Evolutionary conservation across 1,139 yeast species (phyloP), one percentile per base, ranked within the genome.

Genomic region (Hyphopichia burtonii): DNA sequence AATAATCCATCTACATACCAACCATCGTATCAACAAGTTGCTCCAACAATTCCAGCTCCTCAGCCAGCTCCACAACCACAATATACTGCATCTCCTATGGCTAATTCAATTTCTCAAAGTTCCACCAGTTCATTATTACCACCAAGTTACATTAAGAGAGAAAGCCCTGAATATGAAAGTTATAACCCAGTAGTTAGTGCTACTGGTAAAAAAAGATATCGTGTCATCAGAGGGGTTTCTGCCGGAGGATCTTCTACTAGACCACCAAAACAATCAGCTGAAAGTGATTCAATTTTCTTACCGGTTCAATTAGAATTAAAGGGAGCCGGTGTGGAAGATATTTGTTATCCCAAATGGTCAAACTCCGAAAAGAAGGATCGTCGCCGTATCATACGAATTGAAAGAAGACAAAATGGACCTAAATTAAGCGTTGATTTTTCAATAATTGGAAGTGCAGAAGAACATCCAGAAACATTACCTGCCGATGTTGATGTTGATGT

Each of bases 221-320:
- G 76, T 34, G 74, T 80, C 2, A 66, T 78, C 17, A 65, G 86
- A 46, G 85, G 85, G 8, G 65, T 78, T 12, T 75, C 80, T 27
- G 80, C 83, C 4, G 84, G 85, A 16, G 84, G 84, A 1, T 65
- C 78, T 31, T 66, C 72, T 18, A 76, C 82, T 2, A 68, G 77
- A 44, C 84, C 84, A 1, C 85, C 85, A 15, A 75, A 71, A 46
- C 64, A 65, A 32, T 59, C 68, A 2, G 55, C 61, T 2, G 62
- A 63, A 31, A 59, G 66, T 42, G 56, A 61, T 40, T 55, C 65
- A 28, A 53, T 59, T 35, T 79, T 59, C 47, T 50, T 66, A 15
- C 82, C 82, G 12, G 82, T 78, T 30, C 67, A 68, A 45, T 60
- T 81, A 37, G 61, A 65, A 16, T 52, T 80, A 3, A 49, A 59